A percentile compares a stretch with the other conserved stretches of the same genome.
phyloP scores from a whole-genome alignment of 352 stramenopile species.

The Aphanomyces cochlioides region DNA sequence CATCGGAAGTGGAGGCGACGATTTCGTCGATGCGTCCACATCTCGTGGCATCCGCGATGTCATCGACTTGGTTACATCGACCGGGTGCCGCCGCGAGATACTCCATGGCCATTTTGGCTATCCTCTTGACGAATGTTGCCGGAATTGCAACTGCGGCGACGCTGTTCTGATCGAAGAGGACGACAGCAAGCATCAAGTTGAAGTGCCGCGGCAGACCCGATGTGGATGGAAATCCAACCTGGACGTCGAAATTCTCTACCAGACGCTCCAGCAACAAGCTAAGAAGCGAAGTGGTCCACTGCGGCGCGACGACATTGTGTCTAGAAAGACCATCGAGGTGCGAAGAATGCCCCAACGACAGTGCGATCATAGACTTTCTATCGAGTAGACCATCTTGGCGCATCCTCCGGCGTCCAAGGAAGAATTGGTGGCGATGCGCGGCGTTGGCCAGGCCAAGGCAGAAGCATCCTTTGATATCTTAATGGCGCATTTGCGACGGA shows the following conservation, averaged over 20 bases:
- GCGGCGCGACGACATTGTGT: constrained; percentile 21
- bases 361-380: not conserved
- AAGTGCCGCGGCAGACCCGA: not conserved
- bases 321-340: constrained; percentile 18
- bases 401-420: constrained; percentile 41
- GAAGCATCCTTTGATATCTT: constrained; percentile 42
- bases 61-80: constrained; percentile 48
- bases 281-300: constrained; percentile 45
- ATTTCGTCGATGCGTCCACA: constrained; percentile 9
- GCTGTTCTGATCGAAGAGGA: constrained; percentile 27
- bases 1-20: constrained; percentile 16
- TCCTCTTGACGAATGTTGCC: constrained; percentile 40
- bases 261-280: constrained; percentile 39
- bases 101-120: constrained; percentile 58
- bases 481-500: not conserved
- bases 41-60: constrained; percentile 39
- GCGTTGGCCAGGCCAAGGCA: constrained; percentile 49
- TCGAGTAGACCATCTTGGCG: constrained; percentile 48
- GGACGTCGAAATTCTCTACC: constrained; percentile 17
- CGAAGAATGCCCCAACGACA: not conserved
- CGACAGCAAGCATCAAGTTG: constrained; percentile 2
- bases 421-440: constrained; percentile 62
- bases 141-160: constrained; percentile 63
- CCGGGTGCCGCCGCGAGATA: constrained; percentile 52
- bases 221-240: not conserved